Percentiles rank a stretch among this genome's conserved stretches.
Conservation (phyloP, 306 rosid species). For the Ormosia emarginata region DNA sequence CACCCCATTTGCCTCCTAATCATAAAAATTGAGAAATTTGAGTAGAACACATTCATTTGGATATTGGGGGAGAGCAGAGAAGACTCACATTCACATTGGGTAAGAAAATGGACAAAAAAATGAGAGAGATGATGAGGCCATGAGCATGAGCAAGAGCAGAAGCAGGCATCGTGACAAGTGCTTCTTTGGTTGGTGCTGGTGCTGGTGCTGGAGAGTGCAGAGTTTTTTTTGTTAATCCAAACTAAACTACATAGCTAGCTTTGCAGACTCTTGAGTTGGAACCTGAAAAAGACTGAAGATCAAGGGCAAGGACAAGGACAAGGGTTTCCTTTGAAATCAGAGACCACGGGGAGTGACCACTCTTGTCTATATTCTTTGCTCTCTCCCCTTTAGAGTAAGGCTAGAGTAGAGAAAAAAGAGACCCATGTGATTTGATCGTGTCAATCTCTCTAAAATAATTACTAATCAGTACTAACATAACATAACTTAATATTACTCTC, state of each 20-base stretch:
- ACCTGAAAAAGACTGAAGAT: not conserved
- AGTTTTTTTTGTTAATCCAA: not conserved
- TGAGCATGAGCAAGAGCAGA: slow-evolving; percentile 16
- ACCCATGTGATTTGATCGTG: not conserved
- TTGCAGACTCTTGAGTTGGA: slow-evolving; percentile 14
- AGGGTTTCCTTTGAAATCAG: slow-evolving; percentile 16
- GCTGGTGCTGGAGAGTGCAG: not conserved
- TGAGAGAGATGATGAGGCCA: slow-evolving; percentile 51
- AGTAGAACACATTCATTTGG: not conserved
- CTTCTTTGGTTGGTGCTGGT: not conserved
- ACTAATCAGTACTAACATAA: too few species aligned
- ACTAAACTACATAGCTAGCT: not conserved
- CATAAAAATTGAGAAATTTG: not conserved
- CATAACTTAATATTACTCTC: too few species aligned
- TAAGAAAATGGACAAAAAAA: slow-evolving; percentile 41
- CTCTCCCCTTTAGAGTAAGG: not conserved
- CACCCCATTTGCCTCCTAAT: slow-evolving; percentile 38
- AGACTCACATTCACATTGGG: slow-evolving; percentile 49
- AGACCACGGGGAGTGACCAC: not conserved
- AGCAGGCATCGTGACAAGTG: slow-evolving; percentile 39
- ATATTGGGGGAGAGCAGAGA: not conserved
- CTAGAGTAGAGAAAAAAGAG: not conserved
- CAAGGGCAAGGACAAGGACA: slow-evolving; percentile 5
- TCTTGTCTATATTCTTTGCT: slow-evolving; percentile 1
- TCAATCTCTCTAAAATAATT: not conserved